Base-by-base conservation (phyloP, 805 yeast species). In the Candida incommunis region DNA sequence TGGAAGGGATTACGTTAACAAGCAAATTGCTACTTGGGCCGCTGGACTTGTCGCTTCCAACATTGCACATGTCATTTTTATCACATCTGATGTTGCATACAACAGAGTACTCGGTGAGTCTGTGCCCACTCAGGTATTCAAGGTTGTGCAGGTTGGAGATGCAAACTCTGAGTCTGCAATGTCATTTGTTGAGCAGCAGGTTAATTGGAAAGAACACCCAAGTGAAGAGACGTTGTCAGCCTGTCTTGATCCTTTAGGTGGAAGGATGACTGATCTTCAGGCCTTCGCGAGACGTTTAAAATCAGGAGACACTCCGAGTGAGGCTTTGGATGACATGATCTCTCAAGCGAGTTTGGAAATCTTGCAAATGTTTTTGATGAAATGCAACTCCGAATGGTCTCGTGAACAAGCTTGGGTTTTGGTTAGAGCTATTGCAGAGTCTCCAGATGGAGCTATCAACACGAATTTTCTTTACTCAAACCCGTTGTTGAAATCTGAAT, bases 221-320 rank as follows among this genome's bases (percentile, higher is more conserved):
- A n/a, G n/a, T 16, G 29, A 27, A 37, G 15, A 18, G 3, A 15
- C 44, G 24, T 16, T 42, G 3, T 34, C 43, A 4, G 35, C 41
- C 13, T 47, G 45, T 25, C 64, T 88, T 26, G 75, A 67, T 23
- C 94, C 95, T 11, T 64, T 92, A 23, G 98, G 98, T 20, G 98
- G 98, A 35, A 76, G 98, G 50, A 82, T 90, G 88, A 70, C 87
- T 41, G 98, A 92, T 60, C 68, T 92, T 43, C 96, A 92, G 62
- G 80, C 90, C 23, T 87, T 85, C 63, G 82, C 82, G 1, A 74
- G 97, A 58, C 80, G 97, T 43, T 74, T 92, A 16, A 78, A 78
- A 54, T 77, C 90, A 1, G 98, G 98, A 4, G 98, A 92, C 58
- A 59, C 74, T 4, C 94, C 95, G 2, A 54, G 64, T 7, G 81